phyloP scores from a whole-genome alignment of 2,329 filamentous ascomycete species.

The Xylaria polymorpha region DNA sequence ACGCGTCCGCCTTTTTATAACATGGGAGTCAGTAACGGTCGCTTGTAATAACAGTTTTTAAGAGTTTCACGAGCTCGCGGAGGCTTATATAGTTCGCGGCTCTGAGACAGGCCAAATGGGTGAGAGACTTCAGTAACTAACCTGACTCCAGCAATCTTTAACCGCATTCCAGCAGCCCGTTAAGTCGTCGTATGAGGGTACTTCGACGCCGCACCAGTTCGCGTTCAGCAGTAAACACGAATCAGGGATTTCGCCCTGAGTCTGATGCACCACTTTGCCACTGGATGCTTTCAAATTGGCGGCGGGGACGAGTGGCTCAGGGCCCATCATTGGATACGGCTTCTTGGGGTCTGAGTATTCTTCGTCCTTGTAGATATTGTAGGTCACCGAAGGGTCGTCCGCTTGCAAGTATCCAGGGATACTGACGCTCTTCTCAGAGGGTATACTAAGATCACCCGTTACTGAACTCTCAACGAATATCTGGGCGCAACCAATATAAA shows the following conservation, averaged over 20 bases:
- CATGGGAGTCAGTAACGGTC: background rate
- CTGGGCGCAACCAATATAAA: constrained; percentile 78
- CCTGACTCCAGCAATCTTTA: constrained; percentile 68
- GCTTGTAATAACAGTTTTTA: background rate
- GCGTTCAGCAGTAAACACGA: constrained; percentile 71
- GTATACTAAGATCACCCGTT: constrained; percentile 58
- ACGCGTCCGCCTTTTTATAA: constrained; percentile 54
- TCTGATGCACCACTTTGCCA: constrained; percentile 34
- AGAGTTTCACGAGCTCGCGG: background rate
- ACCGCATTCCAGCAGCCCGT: constrained; percentile 68
- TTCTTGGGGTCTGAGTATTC: constrained; percentile 53
- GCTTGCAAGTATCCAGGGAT: constrained; percentile 73
- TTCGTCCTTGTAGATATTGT: constrained; percentile 67
- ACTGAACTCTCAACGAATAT: constrained; percentile 62
- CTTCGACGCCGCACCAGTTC: constrained; percentile 76
- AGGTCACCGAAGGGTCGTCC: constrained; percentile 66
- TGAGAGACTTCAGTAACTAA: background rate
- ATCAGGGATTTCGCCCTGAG: constrained; percentile 63
- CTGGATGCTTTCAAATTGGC: constrained; percentile 19
- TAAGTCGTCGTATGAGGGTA: constrained; percentile 64
- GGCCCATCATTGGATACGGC: constrained; percentile 68
- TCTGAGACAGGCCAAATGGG: background rate
- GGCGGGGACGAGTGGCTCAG: constrained; percentile 52
- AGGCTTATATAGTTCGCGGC: background rate
- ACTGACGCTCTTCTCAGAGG: constrained; percentile 62